Conservation (phyloP, 139 green algal genomes). For the Chlamydomonas sphaeroides region DNA sequence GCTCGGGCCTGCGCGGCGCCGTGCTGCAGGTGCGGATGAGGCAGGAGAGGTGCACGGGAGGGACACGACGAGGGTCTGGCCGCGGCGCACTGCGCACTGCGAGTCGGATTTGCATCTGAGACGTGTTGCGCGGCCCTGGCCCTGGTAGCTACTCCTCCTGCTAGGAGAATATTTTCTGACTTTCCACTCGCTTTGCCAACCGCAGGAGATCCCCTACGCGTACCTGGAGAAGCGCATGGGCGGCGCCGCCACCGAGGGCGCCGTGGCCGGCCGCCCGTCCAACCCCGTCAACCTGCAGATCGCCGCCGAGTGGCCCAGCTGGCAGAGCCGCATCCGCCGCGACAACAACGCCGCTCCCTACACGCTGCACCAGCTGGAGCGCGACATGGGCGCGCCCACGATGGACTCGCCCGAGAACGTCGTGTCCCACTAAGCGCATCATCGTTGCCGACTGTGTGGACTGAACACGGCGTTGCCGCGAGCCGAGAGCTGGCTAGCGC, state of each 20-base stretch:
- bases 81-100: no score
- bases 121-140: no score
- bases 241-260: constrained; percentile 45
- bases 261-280: constrained; percentile 3
- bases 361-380: constrained; percentile 46
- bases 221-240: constrained; percentile 60
- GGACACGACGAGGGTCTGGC: no score
- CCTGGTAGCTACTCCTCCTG: no score
- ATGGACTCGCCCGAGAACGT: constrained; percentile 39
- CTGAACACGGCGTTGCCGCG: no score
- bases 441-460: no score
- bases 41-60: no score
- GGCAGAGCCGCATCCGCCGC: constrained; percentile 43
- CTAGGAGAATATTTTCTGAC: no score
- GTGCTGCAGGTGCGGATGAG: no score
- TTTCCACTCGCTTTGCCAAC: no score
- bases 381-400: constrained; percentile 37
- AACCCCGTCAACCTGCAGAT: constrained; percentile 55
- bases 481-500: no score
- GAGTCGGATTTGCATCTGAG: no score
- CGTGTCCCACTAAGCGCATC: constrained; percentile 1
- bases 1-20: constrained; percentile 40
- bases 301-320: constrained; percentile 52
- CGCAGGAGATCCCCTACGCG: constrained; percentile 59
- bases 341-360: constrained; percentile 45